Base-by-base conservation (phyloP, 2,329 filamentous ascomycete genomes). In the Didymosphaeria variabile region DNA sequence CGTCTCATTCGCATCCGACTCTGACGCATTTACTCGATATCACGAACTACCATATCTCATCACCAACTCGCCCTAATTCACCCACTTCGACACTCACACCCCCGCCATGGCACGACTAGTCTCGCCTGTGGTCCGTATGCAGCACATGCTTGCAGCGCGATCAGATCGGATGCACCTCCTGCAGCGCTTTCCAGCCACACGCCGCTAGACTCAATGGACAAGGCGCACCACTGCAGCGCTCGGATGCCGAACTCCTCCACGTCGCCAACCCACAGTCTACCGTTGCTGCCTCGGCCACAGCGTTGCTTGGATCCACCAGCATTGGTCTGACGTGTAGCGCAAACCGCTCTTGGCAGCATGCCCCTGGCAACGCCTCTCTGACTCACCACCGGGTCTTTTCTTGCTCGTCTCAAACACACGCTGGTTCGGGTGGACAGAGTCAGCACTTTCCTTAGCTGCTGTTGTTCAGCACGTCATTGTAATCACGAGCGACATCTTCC, bases 371-470 rank as follows among this genome's bases (percentile, higher is more conserved):
- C 58, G 64, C 49, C 49, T 55, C 58, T 68, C 66, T 72, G 67
- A 73, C 67, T 73, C 70, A 72, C 66, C 56, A 38, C 64, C 60
- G 58, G 67, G 66, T 63, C 62, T 60, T 65, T 64, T 70, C 64
- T 62, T 67, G 66, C 60, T 62, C 60, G 65, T 65, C 63, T 70
- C 67, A 55, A 36, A 73, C 74, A 76, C 73, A 58, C 74, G 75
- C 75, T 70, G 74, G 75, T 65, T 70, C 74, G 74, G 70, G 75
- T 77, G 71, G 64, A 73, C 59, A 72, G 70, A 72, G 70, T 65
- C 63, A 60, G 62, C 62, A 63, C 68, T 57, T 52, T 60, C 59
- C 64, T 66, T 75, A 71, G 68, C 67, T 67, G 70, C 65, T 74
- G 62, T 69, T 59, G 53, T 49, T 63, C 61, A 63, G 53, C 64